A percentile compares a stretch with the other conserved stretches of the same genome.
Conservation (phyloP, 2,329 filamentous ascomycete species). For the Gyromitra esculenta region DNA sequence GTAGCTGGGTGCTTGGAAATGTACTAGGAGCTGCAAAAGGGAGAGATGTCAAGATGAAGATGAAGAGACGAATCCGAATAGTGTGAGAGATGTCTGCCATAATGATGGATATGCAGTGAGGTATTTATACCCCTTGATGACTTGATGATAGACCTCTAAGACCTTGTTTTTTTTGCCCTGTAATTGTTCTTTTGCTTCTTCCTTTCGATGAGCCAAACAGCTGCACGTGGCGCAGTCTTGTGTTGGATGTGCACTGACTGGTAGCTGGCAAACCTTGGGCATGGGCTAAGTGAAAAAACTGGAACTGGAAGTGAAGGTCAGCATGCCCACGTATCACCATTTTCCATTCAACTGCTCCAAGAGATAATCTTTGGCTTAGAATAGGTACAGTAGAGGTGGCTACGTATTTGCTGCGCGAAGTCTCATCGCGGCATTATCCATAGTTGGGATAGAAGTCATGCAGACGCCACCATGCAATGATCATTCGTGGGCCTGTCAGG, state of each 20-base stretch:
- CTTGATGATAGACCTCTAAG: background rate
- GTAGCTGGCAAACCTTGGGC: background rate
- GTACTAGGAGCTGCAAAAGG: constrained; percentile 37
- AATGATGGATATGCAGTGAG: constrained; percentile 12
- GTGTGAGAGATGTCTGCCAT: constrained; percentile 40
- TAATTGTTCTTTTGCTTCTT: constrained; percentile 16
- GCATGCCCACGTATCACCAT: constrained; percentile 35
- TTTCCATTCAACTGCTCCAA: constrained; percentile 24
- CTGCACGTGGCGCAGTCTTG: constrained; percentile 24
- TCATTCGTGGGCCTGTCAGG: constrained; percentile 20
- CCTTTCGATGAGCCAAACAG: constrained; percentile 23
- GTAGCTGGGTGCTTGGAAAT: constrained; percentile 23
- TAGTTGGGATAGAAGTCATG: background rate
- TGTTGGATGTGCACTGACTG: background rate
- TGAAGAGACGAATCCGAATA: constrained; percentile 25
- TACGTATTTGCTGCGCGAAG: constrained; percentile 20
- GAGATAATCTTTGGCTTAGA: background rate
- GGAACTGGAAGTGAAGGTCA: constrained; percentile 35
- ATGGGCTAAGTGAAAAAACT: constrained; percentile 2
- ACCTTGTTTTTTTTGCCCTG: constrained; percentile 13
- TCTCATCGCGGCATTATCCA: constrained; percentile 13
- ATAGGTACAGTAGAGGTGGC: constrained; percentile 4
- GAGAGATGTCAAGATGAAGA: constrained; percentile 34
- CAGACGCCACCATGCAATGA: constrained; percentile 17
- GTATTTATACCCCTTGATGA: constrained; percentile 47